Evolutionary conservation across 1,139 yeast species (phyloP), one percentile per base, ranked within the genome.

Genomic region (Yamadazyma atlantica): DNA sequence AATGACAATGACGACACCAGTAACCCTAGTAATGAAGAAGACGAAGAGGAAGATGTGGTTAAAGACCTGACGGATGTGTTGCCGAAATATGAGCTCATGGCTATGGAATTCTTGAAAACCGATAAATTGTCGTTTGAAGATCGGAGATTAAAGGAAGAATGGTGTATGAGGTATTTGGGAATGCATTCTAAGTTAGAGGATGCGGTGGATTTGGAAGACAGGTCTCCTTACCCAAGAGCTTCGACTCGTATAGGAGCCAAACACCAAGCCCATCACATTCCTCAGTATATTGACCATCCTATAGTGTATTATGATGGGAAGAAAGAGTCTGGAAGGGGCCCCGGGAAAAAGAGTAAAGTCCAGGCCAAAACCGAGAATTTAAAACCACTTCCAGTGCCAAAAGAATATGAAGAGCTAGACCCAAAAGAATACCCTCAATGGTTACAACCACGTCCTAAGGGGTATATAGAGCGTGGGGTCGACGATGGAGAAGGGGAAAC

Each of bases 401-500:
- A 62, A n/a, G 72, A 75, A 41, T 80, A 42, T 46, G 57, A 64
- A 39, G 66, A 67, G 37, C 38, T 55, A 0, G 56, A 63, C n/a
- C 67, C 70, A 0, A 62, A 59, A 36, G 78, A 80, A 0, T 78
- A 69, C 40, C 90, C 90, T 0, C 73, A 74, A 0, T 87, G 95
- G 95, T 62, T 86, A 29, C 90, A 84, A 52, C 85, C 82, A 3
- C 65, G 83, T 44, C 96, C 96, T 0, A 69, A 71, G 39, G 95
- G 96, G 0, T 87, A 85, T 53, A 64, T 84, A n/a, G 95, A 88
- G 49, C 72, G 98, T 51, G 98, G 97, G 1, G 80, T 75, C 1
- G 89, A 82, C 50, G 80, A 73, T 21, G 75, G 75, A 0, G 62
- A 56, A 15, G 74, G 71, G 0, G 40, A 37, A 7, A 86, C 96